Evolutionary conservation across 441 rosid species (phyloP), one percentile per base, ranked within the genome.

Genomic region (Populus hybrid): DNA sequence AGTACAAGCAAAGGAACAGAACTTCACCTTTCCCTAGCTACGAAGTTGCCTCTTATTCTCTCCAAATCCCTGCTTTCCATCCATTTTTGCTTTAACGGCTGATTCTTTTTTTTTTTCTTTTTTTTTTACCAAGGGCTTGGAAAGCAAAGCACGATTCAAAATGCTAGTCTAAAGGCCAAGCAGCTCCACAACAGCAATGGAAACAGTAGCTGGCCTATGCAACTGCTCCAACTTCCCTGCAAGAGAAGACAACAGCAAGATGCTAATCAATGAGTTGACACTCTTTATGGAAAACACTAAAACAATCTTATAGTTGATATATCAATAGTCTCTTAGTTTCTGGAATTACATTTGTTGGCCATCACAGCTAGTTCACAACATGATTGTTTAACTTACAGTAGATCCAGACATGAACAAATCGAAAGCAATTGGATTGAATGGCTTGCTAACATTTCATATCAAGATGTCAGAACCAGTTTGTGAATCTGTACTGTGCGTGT

Each of bases 21-120:
- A 61, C 57, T 81, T 79, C 24, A 74, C 85, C 88, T 84, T 86
- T 80, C 80, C 79, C 78, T 26, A 7, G 64, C 77, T 74, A 24
- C 78, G 21, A 80, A 75, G 78, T 76, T 79, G 81, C 76, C 40
- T 70, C 79, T 76, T 75, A 38, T 83, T 78, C 84, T 34, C 64
- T 72, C 30, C 24, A 35, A 9, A 63, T 23, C 28, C 28, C 18
- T 28, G 54, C 59, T 35, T 34, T 71, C 46, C 69, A 0, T 34
- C 20, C 23, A 12, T 38, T 73, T 14, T 16, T 8, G 11, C 32
- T 71, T 71, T 10, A 72, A 76, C 80, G 21, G 76, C 42, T 59
- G 72, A 63, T 64, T 79, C 59, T 20, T 10, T 57, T n/a, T 69
- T n/a, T n/a, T 26, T 26, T 26, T 24, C 26, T 36, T 9, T 7